Conservation (phyloP, 179 eudicot species). For the Amaranthus tricolor region DNA sequence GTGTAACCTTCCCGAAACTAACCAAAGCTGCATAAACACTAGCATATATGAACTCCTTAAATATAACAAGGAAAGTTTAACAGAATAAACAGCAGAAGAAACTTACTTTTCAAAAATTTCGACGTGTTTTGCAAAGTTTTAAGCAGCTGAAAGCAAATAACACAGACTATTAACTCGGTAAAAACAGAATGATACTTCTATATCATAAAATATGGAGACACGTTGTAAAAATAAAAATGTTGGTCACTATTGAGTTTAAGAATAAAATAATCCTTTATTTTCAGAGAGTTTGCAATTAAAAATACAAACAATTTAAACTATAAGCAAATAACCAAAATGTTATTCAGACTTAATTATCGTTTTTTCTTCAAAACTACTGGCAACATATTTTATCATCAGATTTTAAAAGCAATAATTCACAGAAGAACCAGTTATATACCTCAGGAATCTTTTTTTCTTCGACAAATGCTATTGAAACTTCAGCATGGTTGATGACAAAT, state of each 20-base stretch:
- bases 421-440: conserved; percentile 38
- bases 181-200: conserved; percentile 9
- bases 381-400: neutral
- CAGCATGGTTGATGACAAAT: conserved; percentile 84
- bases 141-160: conserved; percentile 56
- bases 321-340: too few relatives aligned
- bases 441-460: conserved; percentile 96
- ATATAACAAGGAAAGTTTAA: neutral
- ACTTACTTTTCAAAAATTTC: conserved; percentile 76
- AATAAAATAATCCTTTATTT: neutral
- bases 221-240: neutral
- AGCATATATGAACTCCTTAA: conserved; percentile 4
- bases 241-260: neutral
- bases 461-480: conserved; percentile 76
- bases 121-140: conserved; percentile 66
- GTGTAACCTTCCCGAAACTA: conserved; percentile 81
- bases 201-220: neutral
- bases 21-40: conserved; percentile 61
- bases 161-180: neutral
- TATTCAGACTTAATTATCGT: too few relatives aligned
- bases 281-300: neutral
- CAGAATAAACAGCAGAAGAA: neutral
- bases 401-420: neutral
- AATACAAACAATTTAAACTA: neutral
- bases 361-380: too few relatives aligned